Conservation (phyloP, 192 early-diverging fungal species). For the Coemansia interrupta region DNA sequence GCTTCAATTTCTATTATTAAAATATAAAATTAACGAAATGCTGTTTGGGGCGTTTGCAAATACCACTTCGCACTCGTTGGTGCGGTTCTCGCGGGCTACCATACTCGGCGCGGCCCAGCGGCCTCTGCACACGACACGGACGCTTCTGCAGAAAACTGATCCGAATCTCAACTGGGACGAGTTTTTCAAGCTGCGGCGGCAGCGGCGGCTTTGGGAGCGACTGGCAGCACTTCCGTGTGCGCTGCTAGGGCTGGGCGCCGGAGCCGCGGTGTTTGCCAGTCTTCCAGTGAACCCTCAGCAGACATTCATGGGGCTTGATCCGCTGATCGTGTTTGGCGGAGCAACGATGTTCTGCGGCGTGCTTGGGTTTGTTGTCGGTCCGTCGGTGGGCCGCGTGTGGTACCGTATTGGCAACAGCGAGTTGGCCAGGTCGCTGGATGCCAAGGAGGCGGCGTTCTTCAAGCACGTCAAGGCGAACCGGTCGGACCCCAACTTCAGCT, state of each 20-base stretch:
- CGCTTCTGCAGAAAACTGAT: too few relatives aligned
- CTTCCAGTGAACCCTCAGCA: constrained; percentile 61
- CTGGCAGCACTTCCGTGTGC: constrained; percentile 58
- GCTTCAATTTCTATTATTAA: too few relatives aligned
- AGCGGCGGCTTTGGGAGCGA: constrained; percentile 62
- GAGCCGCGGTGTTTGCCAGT: constrained; percentile 57
- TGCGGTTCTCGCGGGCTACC: too few relatives aligned
- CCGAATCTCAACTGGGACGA: constrained; percentile 56
- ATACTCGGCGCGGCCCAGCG: too few relatives aligned
- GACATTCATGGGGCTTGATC: constrained; percentile 66
- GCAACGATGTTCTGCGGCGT: constrained; percentile 58
- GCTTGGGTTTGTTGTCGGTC: constrained; percentile 62
- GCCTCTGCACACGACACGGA: too few relatives aligned
- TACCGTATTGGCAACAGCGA: constrained; percentile 58
- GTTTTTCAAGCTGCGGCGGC: constrained; percentile 63
- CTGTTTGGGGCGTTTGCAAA: too few relatives aligned
- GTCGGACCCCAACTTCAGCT: constrained; percentile 64
- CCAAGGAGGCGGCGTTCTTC: constrained; percentile 58
- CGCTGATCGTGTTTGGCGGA: constrained; percentile 56
- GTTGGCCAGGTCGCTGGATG: constrained; percentile 39
- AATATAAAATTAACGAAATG: too few relatives aligned
- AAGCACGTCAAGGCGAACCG: constrained; percentile 62
- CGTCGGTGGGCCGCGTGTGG: constrained; percentile 58
- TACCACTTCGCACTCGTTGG: too few relatives aligned
- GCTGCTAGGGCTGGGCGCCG: constrained; percentile 46